These are phyloP conservation scores for Kodamaea suecica DNA, from an alignment of 1,139 yeast species.

Conservation along the genomic window DNA sequence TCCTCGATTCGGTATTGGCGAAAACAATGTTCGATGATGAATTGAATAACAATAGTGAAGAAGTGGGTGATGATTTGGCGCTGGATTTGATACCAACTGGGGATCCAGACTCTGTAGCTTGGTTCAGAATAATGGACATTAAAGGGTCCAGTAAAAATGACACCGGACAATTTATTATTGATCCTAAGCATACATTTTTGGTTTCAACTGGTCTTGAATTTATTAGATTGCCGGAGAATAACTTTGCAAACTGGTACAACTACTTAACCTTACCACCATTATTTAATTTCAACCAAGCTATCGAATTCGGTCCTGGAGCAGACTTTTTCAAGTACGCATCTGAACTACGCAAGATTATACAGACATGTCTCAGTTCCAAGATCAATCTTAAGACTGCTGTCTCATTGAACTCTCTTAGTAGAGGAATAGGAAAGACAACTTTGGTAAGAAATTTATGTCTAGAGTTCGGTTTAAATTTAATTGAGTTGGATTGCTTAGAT, in stretches of 20 bases:
- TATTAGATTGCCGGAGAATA: constrained; percentile 34
- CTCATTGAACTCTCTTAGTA: constrained; percentile 61
- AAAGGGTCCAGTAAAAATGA: constrained; percentile 27
- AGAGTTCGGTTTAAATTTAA: constrained; percentile 63
- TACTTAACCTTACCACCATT: constrained; percentile 37
- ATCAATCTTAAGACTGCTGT: constrained; percentile 57
- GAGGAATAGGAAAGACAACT: constrained; percentile 79
- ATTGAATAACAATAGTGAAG: constrained; percentile 25
- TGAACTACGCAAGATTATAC: constrained; percentile 49
- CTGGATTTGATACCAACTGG: constrained; percentile 51
- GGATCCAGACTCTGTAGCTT: constrained; percentile 71
- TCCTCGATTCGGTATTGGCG: constrained; percentile 70
- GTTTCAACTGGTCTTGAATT: constrained; percentile 62
- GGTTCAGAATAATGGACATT: constrained; percentile 65
- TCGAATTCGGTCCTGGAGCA: constrained; percentile 9
- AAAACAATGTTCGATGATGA: constrained; percentile 50
- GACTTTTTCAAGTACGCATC: constrained; percentile 48
- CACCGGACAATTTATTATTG: constrained; percentile 55
- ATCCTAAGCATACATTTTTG: constrained; percentile 63
- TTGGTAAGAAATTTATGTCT: constrained; percentile 54
- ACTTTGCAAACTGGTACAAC: constrained; percentile 43
- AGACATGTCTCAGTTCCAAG: constrained; percentile 40
- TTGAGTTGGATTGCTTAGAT: constrained; percentile 68
- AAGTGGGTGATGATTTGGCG: constrained; percentile 21
- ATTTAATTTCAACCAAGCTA: constrained; percentile 29